Base-by-base conservation (phyloP, 2,329 filamentous ascomycete species). In the Fusarium sp. region DNA sequence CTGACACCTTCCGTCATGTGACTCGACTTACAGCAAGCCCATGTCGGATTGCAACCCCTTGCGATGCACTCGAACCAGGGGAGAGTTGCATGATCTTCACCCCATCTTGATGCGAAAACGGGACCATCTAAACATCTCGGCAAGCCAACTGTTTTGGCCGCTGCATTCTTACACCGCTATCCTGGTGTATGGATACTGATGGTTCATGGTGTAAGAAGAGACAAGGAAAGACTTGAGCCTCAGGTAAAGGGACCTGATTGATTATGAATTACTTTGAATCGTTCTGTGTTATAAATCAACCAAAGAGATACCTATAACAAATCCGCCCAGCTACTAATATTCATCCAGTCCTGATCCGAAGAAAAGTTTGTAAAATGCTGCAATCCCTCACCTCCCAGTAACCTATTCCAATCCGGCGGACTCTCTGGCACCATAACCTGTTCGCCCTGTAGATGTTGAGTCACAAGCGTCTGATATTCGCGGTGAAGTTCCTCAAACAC, bases 331-430 rank as follows among this genome's bases (percentile, higher is more conserved):
- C 77, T 77, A 16, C 66, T 74, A 2, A 78, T 78, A 4, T 78
- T 78, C 69, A 78, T 73, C 76, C 76, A 78, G 11, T 70, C 76
- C 38, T 78, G 76, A 14, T 78, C 76, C 1, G 76, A 67, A 2
- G 67, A 61, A 31, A 78, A 75, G 0, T 59, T 73, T 1, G 57
- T 68, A 1, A 78, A 72, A 10, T 72, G 69, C 3, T 75, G 76
- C 0, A 70, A 22, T 1, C 69, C 64, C 16, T 78, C 76, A 0
- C 76, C 76, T 1, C 67, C 76, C 4, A 78, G 65, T 8, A 78
- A 29, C 22, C 76, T 62, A 2, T 78, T 78, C 76, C 76, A 78
- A 14, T 78, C 76, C 0, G 76, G 76, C 0, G 76, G 75, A 8
- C 67, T 77, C 27, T 78, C 74, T 1, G 76, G 76, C 1, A 78